These are phyloP conservation scores for Cutaneotrichosporon daszewskae DNA, from an alignment of 1,284 basidiomycete genomes.

Conservation along the genomic window DNA sequence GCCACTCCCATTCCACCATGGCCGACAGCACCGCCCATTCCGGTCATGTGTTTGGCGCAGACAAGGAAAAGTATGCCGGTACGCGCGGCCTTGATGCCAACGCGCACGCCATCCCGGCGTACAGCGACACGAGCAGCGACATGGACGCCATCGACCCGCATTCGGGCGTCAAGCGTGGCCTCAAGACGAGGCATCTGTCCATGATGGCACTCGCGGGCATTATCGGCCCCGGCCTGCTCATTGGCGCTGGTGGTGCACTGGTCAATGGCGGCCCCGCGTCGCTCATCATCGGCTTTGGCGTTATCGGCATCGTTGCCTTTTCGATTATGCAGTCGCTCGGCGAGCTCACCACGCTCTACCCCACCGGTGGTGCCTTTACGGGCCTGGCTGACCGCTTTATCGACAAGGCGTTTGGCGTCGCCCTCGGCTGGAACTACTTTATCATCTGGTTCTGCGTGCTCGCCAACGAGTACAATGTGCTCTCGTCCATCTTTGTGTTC, in stretches of 20 bases:
- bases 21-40: no score
- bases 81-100: no score
- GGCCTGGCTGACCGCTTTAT: slow-evolving; percentile 22
- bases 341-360: slow-evolving; percentile 24
- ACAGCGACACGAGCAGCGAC: slow-evolving; percentile 4
- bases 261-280: slow-evolving; percentile 19
- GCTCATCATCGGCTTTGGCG: slow-evolving; percentile 23
- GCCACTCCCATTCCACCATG: no score
- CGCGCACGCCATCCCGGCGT: no score
- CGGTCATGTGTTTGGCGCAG: no score
- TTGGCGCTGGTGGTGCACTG: slow-evolving; percentile 21
- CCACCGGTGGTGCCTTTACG: slow-evolving; percentile 21
- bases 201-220: slow-evolving; percentile 34
- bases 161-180: slow-evolving; percentile 20
- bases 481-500: slow-evolving; percentile 14
- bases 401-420: slow-evolving; percentile 21
- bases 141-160: slow-evolving; percentile 10
- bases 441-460: slow-evolving; percentile 26
- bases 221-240: slow-evolving; percentile 19
- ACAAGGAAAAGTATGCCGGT: no score
- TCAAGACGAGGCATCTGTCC: slow-evolving; percentile 26
- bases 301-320: slow-evolving; percentile 22
- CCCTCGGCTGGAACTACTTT: slow-evolving; percentile 28
- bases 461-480: slow-evolving; percentile 30
- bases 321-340: slow-evolving; percentile 24